Evolutionary conservation across 108 stramenopile genomes (phyloP), one percentile per base, ranked within the genome.

Genomic region (Nitzschia putrida): DNA sequence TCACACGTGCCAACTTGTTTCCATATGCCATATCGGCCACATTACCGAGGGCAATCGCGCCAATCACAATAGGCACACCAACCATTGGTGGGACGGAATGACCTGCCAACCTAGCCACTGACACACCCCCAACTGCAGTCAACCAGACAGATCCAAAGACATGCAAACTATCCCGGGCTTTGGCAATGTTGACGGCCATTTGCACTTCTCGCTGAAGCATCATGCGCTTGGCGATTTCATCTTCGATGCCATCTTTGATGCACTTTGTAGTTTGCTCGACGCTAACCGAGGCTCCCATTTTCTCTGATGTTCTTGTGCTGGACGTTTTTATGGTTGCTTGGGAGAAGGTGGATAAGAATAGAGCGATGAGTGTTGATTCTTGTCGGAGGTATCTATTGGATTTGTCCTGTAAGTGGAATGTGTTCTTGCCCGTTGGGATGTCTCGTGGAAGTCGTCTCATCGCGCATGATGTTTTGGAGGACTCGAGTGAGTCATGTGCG

Each of bases 11-110:
- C 39, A 86, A 23, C 41, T 86, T 86, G 66, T 86, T 83, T 10
- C 85, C 85, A 56, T 86, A 86, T 6, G 85, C 85, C 72, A 86
- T 42, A 50, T 86, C 85, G 34, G 77, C 76, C 12, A 86, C 61
- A 53, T 86, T 86, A 9, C 85, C 82, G 11, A 86, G 53, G 18
- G 78, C 66, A 12, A 86, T 41, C 0, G 70, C 85, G 12, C 82
- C 85, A 5, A 80, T 55, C 18, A 83, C 76, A 13, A 80, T 37
- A 5, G 85, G 85, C 18, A 86, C 55, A 10, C 61, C 79, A 16
- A 67, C 79, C 49, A 78, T 25, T 8, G 47, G 64, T 12, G 81
- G 81, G 7, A 86, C 76, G 0, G 39, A 9, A 34, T 72, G 71
- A 12, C 77, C 77, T 14, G 73, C 66, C 16, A 80, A 21, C 11